These are phyloP conservation scores for Saccharomycopsis oosterbeekiorum DNA, from an alignment of 805 yeast genomes.

Conservation along the genomic window DNA sequence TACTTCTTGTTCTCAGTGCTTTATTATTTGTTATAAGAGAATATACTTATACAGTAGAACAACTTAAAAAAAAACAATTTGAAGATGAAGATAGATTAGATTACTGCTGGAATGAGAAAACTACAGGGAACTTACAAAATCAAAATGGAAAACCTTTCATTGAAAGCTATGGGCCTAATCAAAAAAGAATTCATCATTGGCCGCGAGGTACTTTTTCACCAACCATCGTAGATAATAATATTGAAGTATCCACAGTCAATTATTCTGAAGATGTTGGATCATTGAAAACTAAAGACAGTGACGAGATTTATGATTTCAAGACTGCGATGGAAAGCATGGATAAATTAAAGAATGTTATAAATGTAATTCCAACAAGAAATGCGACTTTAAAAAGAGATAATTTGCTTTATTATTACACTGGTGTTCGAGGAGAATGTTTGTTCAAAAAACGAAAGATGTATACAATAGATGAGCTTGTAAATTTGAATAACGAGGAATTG, in stretches of 20 bases:
- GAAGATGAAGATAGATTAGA: slow-evolving; percentile 8
- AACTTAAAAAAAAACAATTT: slow-evolving; percentile 16
- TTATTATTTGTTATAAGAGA: slow-evolving; percentile 24
- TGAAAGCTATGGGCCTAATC: not conserved
- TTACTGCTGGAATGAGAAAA: slow-evolving; percentile 5
- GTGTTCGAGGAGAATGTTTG: not conserved
- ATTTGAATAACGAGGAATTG: not conserved
- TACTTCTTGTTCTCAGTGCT: slow-evolving; percentile 19
- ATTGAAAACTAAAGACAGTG: not conserved
- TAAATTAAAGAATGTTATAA: not conserved
- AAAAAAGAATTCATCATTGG: not conserved
- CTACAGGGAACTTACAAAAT: not conserved
- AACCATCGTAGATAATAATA: not conserved
- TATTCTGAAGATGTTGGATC: not conserved
- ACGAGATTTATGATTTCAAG: not conserved
- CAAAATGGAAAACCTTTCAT: not conserved
- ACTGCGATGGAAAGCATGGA: not conserved
- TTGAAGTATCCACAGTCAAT: not conserved
- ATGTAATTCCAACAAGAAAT: not conserved
- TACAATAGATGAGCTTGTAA: slow-evolving; percentile 1
- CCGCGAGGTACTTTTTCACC: slow-evolving; percentile 1
- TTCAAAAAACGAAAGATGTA: slow-evolving; percentile 13
- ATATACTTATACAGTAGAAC: slow-evolving; percentile 21
- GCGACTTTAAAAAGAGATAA: not conserved
- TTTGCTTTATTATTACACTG: slow-evolving; percentile 14